phyloP scores from a whole-genome alignment of 805 yeast species.

The Sporopachydermia lactativora region DNA sequence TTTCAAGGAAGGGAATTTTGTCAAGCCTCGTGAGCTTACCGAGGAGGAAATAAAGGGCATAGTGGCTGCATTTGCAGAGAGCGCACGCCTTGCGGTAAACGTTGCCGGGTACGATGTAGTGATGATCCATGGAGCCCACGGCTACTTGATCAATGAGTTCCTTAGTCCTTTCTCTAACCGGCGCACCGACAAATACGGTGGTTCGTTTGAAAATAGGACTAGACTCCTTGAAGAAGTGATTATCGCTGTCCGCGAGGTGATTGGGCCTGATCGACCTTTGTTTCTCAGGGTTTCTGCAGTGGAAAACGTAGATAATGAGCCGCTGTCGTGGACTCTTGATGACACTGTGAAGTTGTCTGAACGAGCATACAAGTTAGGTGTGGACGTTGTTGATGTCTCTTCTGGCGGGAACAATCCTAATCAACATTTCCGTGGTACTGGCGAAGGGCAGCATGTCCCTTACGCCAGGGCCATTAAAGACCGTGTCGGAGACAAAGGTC shows the following conservation, averaged over 20 bases:
- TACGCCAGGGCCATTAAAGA: slow-evolving; percentile 29
- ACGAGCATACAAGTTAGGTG: slow-evolving; percentile 26
- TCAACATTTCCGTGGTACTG: slow-evolving; percentile 15
- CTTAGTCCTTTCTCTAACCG: slow-evolving; percentile 30
- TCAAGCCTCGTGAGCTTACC: slow-evolving; percentile 29
- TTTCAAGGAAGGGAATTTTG: slow-evolving; percentile 5
- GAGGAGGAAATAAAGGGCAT: slow-evolving; percentile 25
- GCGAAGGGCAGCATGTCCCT: slow-evolving; percentile 23
- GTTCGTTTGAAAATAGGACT: slow-evolving; percentile 42
- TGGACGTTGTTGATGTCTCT: slow-evolving; percentile 29
- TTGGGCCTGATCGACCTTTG: background rate
- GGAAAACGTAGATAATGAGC: slow-evolving; percentile 16
- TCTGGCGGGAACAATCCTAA: slow-evolving; percentile 28
- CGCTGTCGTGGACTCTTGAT: slow-evolving; percentile 26
- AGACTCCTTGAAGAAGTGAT: slow-evolving; percentile 30
- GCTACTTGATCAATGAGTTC: slow-evolving; percentile 38
- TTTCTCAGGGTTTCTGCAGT: background rate
- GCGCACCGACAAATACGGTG: slow-evolving; percentile 53
- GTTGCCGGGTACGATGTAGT: slow-evolving; percentile 49
- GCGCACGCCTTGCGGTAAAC: slow-evolving; percentile 35
- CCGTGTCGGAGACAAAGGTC: slow-evolving; percentile 27
- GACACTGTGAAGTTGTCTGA: slow-evolving; percentile 28
- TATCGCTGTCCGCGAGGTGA: slow-evolving; percentile 22
- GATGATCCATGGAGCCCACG: slow-evolving; percentile 55
- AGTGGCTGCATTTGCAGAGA: slow-evolving; percentile 27